These are phyloP conservation scores for Penicillium sp. DNA, from an alignment of 2,329 filamentous ascomycete genomes.

Conservation along the genomic window DNA sequence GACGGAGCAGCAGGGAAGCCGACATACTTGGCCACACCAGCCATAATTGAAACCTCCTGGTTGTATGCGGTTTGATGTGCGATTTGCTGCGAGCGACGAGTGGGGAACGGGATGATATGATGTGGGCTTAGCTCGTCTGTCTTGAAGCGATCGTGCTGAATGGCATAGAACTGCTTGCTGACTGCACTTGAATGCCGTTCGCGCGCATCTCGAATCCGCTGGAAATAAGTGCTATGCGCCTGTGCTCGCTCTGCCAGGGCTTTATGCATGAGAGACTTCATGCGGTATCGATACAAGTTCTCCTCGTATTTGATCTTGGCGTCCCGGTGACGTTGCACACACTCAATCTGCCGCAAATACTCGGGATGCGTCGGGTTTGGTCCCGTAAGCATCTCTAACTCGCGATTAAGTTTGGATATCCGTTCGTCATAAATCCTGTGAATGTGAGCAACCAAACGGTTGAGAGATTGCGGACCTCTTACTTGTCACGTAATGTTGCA, in stretches of 20 bases:
- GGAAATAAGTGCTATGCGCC: conserved; percentile 86
- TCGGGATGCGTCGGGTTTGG: conserved; percentile 75
- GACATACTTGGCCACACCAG: conserved; percentile 89
- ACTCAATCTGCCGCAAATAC: conserved; percentile 84
- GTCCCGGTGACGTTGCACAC: conserved; percentile 76
- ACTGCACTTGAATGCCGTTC: conserved; percentile 77
- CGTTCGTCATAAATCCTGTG: conserved; percentile 82
- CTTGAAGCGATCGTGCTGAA: conserved; percentile 82
- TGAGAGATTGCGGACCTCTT: conserved; percentile 22
- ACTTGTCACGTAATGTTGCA: conserved; percentile 70
- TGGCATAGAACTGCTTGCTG: conserved; percentile 87
- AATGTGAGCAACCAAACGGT: conserved; percentile 14
- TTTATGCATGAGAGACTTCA: conserved; percentile 69
- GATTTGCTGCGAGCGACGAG: conserved; percentile 72
- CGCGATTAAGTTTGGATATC: conserved; percentile 72
- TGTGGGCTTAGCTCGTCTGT: conserved; percentile 75
- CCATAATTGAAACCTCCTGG: conserved; percentile 85
- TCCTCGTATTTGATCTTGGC: conserved; percentile 76
- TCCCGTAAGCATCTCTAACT: conserved; percentile 60
- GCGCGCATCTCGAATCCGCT: conserved; percentile 77
- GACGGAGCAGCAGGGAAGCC: conserved; percentile 94
- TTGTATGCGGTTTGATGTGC: conserved; percentile 89
- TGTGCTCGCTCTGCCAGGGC: conserved; percentile 81
- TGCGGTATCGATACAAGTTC: conserved; percentile 69
- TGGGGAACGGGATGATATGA: conserved; percentile 77